Conservation (phyloP, 352 stramenopile species). For the Pythium brachiatum region DNA sequence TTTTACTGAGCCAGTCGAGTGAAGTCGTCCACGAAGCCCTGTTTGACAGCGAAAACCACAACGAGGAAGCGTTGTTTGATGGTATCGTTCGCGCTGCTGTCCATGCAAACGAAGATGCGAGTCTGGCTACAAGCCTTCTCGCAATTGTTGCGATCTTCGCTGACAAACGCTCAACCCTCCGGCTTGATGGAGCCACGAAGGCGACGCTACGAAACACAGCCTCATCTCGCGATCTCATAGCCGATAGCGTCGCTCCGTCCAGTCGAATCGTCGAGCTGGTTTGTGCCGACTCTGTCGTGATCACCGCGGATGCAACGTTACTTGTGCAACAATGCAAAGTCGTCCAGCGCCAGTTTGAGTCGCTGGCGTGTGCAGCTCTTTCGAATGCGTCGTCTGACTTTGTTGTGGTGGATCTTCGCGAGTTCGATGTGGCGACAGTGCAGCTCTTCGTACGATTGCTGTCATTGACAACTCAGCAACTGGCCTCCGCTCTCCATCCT, state of each 20-base stretch:
- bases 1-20: conserved; percentile 36
- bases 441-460: conserved; percentile 3
- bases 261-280: neutral
- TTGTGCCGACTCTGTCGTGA: neutral
- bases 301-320: neutral
- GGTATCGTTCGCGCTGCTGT: conserved; percentile 29
- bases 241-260: neutral
- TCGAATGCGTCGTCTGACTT: neutral
- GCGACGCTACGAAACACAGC: conserved; percentile 1
- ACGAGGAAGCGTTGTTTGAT: conserved; percentile 18
- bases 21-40: conserved; percentile 20
- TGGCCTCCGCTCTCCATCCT: conserved; percentile 15
- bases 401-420: neutral
- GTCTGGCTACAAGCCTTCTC: conserved; percentile 29
- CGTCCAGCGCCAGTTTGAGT: conserved; percentile 3
- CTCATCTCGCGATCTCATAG: neutral
- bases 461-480: conserved; percentile 13
- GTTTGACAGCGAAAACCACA: conserved; percentile 5
- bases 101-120: conserved; percentile 7
- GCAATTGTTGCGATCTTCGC: conserved; percentile 22
- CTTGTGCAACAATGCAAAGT: conserved; percentile 1
- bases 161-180: conserved; percentile 41
- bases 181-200: conserved; percentile 25
- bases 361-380: neutral
- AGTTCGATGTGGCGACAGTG: neutral